Evolutionary conservation across 768 basidiomycete genomes (phyloP).

Genomic region (Royoungia palumana): DNA sequence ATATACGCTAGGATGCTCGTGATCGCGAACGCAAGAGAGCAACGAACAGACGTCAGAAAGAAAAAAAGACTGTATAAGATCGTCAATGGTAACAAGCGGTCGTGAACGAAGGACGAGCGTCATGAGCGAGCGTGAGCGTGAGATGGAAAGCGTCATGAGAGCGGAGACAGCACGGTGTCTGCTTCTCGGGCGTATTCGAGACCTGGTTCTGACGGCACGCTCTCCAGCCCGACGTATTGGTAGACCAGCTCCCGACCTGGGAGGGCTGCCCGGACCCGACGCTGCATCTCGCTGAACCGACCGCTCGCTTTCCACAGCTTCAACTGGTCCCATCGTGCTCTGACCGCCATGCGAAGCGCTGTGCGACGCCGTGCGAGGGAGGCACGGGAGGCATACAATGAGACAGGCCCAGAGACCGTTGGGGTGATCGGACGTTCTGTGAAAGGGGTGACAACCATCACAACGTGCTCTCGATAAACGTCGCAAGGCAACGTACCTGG

Average conservation of each 20-base stretch:
- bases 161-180: not conserved
- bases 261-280: conserved; percentile 27
- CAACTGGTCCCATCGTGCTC: conserved; percentile 30
- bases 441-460: conserved; percentile 1
- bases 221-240: conserved; percentile 30
- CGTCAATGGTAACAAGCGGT: conserved; percentile 2
- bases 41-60: not conserved
- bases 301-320: conserved; percentile 25
- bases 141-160: conserved; percentile 12
- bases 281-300: conserved; percentile 27
- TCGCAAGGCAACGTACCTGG: conserved; percentile 10
- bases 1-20: conserved; percentile 11
- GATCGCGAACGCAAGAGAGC: conserved; percentile 1
- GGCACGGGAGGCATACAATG: conserved; percentile 15
- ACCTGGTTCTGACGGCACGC: not conserved
- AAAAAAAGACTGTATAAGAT: not conserved
- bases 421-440: conserved; percentile 17
- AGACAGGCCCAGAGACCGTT: not conserved
- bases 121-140: not conserved
- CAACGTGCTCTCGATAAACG: not conserved
- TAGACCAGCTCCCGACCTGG: conserved; percentile 28
- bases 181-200: not conserved
- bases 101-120: conserved; percentile 9
- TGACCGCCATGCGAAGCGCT: conserved; percentile 25
- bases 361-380: conserved; percentile 28